These are phyloP conservation scores for Sanchytrium tribonematis DNA, from an alignment of 371 early-diverging fungal genomes.

Conservation along the genomic window DNA sequence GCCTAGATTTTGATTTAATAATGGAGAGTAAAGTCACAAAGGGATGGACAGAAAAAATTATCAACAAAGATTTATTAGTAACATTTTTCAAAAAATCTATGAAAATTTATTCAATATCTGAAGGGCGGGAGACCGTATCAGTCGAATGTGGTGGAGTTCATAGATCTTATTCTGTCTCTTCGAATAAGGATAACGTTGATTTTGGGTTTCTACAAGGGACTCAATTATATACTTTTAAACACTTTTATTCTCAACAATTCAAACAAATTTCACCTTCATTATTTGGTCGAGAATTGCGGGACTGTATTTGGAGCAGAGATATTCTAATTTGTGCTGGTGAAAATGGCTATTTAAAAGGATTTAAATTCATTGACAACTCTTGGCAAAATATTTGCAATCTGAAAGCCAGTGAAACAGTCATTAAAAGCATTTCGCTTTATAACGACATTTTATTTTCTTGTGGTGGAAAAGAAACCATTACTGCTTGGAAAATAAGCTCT, in stretches of 20 bases:
- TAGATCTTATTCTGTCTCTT: not conserved
- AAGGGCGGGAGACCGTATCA: not conserved
- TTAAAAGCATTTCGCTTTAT: not conserved
- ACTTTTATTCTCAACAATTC: not conserved
- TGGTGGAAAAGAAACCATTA: not conserved
- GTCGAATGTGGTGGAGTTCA: not conserved
- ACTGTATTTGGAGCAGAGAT: not conserved
- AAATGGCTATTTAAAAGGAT: not conserved
- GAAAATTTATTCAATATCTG: not conserved
- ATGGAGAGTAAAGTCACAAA: not conserved
- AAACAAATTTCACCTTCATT: not conserved
- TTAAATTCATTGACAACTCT: not conserved
- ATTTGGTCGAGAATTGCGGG: not conserved
- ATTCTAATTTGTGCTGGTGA: not conserved
- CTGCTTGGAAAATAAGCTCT: not conserved
- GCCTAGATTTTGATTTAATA: not conserved
- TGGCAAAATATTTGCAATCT: not conserved
- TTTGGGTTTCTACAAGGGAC: not conserved
- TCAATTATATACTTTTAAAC: not conserved
- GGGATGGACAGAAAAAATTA: not conserved
- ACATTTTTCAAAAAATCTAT: not conserved
- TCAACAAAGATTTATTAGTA: not conserved
- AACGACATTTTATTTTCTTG: not conserved
- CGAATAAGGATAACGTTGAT: too few relatives aligned
- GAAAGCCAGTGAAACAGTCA: not conserved